Evolutionary conservation across 2,329 filamentous ascomycete genomes (phyloP).

Genomic region (Triangularia setosa): DNA sequence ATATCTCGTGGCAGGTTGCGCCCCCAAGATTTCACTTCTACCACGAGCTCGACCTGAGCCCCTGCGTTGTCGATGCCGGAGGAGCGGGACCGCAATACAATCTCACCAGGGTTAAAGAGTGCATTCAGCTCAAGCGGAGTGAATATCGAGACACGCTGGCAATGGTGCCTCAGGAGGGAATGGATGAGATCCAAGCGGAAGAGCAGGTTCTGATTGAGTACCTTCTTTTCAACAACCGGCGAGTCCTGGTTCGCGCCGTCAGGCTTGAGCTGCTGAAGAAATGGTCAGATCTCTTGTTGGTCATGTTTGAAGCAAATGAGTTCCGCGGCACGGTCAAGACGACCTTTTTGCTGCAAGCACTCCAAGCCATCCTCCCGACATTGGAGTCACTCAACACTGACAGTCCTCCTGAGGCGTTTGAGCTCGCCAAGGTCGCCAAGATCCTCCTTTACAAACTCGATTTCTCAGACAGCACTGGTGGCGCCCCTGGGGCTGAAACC

Average conservation of each 20-base stretch:
- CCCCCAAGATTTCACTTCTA: conserved; percentile 58
- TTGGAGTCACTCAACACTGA: conserved; percentile 73
- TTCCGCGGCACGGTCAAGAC: conserved; percentile 69
- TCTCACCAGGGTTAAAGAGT: conserved; percentile 65
- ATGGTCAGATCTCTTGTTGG: conserved; percentile 80
- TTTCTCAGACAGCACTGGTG: conserved; percentile 36
- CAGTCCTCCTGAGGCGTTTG: conserved; percentile 64
- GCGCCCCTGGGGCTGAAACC: conserved; percentile 36
- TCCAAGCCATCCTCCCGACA: conserved; percentile 85
- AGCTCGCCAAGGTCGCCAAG: conserved; percentile 73
- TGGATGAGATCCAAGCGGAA: conserved; percentile 52
- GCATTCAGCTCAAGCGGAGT: conserved; percentile 66
- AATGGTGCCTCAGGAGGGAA: conserved; percentile 47
- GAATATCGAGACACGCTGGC: conserved; percentile 52
- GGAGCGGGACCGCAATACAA: conserved; percentile 62
- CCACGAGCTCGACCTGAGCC: conserved; percentile 61
- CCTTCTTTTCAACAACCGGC: conserved; percentile 60
- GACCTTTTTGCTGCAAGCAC: conserved; percentile 76
- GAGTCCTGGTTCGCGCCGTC: conserved; percentile 52
- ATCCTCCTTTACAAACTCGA: conserved; percentile 69
- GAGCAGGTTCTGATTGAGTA: conserved; percentile 58
- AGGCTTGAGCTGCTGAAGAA: conserved; percentile 68
- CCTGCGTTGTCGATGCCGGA: conserved; percentile 58
- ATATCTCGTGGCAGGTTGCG: conserved; percentile 47
- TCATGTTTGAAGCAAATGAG: conserved; percentile 79